Conservation (phyloP, 2,329 filamentous ascomycete genomes). For the Biscogniauxia mediterranea region DNA sequence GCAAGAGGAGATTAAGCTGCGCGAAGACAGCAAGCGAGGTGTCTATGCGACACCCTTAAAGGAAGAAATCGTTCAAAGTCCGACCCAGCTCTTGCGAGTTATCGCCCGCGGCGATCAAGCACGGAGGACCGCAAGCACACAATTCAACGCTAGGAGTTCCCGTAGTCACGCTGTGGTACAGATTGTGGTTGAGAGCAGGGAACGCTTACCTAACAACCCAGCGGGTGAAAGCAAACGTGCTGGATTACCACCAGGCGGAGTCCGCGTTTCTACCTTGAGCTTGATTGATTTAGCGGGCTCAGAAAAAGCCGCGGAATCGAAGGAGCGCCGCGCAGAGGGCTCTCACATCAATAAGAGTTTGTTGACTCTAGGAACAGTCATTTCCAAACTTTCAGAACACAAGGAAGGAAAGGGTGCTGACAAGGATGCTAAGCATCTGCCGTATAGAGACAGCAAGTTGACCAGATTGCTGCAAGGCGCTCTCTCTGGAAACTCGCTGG, state of each 20-base stretch:
- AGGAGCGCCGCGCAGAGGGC: slow-evolving; percentile 89
- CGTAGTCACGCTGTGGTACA: slow-evolving; percentile 98
- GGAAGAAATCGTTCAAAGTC: slow-evolving; percentile 97
- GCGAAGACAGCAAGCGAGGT: slow-evolving; percentile 92
- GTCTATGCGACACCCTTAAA: slow-evolving; percentile 96
- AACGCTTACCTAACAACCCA: slow-evolving; percentile 64
- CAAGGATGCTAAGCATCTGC: slow-evolving; percentile 87
- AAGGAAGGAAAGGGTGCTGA: slow-evolving; percentile 71
- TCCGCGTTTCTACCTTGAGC: slow-evolving; percentile 91
- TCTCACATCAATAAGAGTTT: slow-evolving; percentile 99
- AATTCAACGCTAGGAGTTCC: slow-evolving; percentile 95
- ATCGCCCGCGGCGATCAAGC: slow-evolving; percentile 93
- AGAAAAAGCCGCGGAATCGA: slow-evolving; percentile 91
- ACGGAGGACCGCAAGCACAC: slow-evolving; percentile 86
- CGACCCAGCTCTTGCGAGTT: slow-evolving; percentile 89
- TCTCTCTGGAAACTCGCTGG: slow-evolving; percentile 86
- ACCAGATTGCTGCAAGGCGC: slow-evolving; percentile 90
- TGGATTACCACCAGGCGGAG: slow-evolving; percentile 76
- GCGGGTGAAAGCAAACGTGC: slow-evolving; percentile 63
- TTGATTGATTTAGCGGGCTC: slow-evolving; percentile 96
- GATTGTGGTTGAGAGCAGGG: slow-evolving; percentile 95
- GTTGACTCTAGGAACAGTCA: slow-evolving; percentile 91
- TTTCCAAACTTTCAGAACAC: slow-evolving; percentile 83
- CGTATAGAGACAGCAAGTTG: slow-evolving; percentile 96
- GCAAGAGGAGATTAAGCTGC: slow-evolving; percentile 94